Evolutionary conservation across 140 eudicot species (phyloP).

Genomic region (Bidens hawaiensis): DNA sequence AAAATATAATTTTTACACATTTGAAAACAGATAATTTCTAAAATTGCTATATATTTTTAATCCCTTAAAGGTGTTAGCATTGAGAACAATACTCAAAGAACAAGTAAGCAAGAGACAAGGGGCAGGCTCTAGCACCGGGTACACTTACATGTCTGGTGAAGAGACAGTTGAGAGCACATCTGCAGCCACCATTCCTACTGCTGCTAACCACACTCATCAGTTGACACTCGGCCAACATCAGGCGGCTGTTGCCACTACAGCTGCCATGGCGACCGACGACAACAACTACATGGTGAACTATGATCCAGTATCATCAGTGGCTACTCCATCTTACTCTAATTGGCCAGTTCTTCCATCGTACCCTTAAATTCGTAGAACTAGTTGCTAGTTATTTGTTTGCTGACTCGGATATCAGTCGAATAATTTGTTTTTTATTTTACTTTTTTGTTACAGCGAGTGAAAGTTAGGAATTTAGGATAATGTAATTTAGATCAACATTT

Average conservation of each 20-base stretch:
- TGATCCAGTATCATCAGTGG: conserved; percentile 35
- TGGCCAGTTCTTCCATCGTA: conserved; percentile 48
- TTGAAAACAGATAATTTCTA: not conserved
- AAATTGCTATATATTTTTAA: not conserved
- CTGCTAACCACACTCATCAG: conserved; percentile 23
- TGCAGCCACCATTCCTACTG: conserved; percentile 32
- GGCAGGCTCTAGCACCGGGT: conserved; percentile 40
- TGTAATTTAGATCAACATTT: not conserved
- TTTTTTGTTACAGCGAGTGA: not conserved
- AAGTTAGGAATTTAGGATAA: not conserved
- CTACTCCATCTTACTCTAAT: conserved; percentile 45
- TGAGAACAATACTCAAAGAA: conserved; percentile 64
- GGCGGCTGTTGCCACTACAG: conserved; percentile 4
- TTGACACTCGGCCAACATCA: conserved; percentile 14
- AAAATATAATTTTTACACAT: not conserved
- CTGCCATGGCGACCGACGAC: conserved; percentile 7
- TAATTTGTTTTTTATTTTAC: conserved; percentile 7
- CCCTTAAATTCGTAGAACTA: conserved; percentile 30
- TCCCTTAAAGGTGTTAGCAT: conserved; percentile 48
- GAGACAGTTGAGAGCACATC: conserved; percentile 88
- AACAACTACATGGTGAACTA: conserved; percentile 47
- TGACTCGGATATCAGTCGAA: conserved; percentile 10
- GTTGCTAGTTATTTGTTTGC: not conserved
- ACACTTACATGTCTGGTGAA: conserved; percentile 62
- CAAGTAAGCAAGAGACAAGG: conserved; percentile 46